A percentile compares a stretch with the other conserved stretches of the same genome.
Evolutionary conservation across 2,329 filamentous ascomycete genomes (phyloP).

Genomic region (Oidium heveae): DNA sequence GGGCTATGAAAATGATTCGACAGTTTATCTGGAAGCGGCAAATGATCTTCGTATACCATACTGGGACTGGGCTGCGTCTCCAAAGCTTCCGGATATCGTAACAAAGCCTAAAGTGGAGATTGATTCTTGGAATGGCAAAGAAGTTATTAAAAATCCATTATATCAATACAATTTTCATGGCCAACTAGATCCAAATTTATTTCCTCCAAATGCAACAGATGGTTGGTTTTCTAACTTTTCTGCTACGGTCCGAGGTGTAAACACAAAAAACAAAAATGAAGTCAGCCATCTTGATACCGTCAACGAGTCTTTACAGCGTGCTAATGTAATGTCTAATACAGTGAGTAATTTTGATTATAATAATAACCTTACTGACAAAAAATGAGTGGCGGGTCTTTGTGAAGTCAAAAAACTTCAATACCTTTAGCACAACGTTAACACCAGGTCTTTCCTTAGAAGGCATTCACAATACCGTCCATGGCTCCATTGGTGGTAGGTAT

Average conservation of each 20-base stretch:
- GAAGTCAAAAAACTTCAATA: slow-evolving; percentile 15
- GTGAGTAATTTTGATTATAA: slow-evolving; percentile 2
- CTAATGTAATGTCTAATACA: slow-evolving; percentile 9
- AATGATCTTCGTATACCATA: slow-evolving; percentile 20
- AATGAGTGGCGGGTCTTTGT: slow-evolving; percentile 13
- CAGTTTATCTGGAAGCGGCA: slow-evolving; percentile 12
- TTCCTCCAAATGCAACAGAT: slow-evolving; percentile 14
- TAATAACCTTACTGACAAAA: not conserved
- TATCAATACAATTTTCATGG: slow-evolving; percentile 24
- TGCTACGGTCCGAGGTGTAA: slow-evolving; percentile 14
- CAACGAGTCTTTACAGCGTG: slow-evolving; percentile 2
- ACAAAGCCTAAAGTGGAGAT: slow-evolving; percentile 13
- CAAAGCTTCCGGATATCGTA: slow-evolving; percentile 18
- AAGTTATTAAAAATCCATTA: slow-evolving; percentile 23
- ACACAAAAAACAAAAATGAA: slow-evolving; percentile 2
- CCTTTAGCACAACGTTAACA: slow-evolving; percentile 18
- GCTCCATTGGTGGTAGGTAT: slow-evolving; percentile 15
- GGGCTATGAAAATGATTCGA: slow-evolving; percentile 4
- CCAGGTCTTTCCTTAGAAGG: slow-evolving; percentile 19
- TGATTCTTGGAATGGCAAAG: slow-evolving; percentile 7
- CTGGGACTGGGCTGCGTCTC: slow-evolving; percentile 22
- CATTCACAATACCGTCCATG: slow-evolving; percentile 21
- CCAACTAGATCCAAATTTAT: slow-evolving; percentile 15
- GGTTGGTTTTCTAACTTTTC: slow-evolving; percentile 12
- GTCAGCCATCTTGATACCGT: slow-evolving; percentile 12